Base-by-base conservation (phyloP, 805 yeast species). In the Hanseniaspora nectarophila region DNA sequence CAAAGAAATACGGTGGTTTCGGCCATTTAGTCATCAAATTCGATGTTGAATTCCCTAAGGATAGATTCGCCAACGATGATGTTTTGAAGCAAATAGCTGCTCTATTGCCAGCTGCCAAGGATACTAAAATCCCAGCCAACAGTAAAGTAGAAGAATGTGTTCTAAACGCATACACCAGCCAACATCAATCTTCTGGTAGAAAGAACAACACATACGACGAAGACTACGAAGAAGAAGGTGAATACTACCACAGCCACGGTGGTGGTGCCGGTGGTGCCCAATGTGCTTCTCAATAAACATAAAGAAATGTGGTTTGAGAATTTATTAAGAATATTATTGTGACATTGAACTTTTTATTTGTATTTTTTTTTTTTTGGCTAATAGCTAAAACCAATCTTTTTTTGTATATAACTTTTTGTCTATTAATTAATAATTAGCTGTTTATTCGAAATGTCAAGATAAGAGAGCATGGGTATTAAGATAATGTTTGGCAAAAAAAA, bases 271-370 rank as follows among this genome's bases (percentile, higher is more conserved):
- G 65, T 58, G 70, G 70, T 61, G 70, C 66, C 49, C 69, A 88
- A 77, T 88, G 97, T 78, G 95, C 95, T 58, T 83, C 90, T 65
- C 96, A 88, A 76, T 88, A 77, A 24, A n/a, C n/a, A n/a, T n/a
- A n/a, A n/a, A n/a, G n/a, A n/a, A n/a, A n/a, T n/a, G n/a, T n/a
- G n/a, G n/a, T n/a, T n/a, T n/a, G n/a, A 18, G n/a, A 13, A 15
- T 23, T 24, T 24, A 24, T n/a, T 39, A 16, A 23, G 38, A 7
- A 16, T 34, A 34, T 34, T 38, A 38, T 38, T 21, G 28, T 38
- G 28, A 38, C 40, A 10, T 20, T 13, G 26, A 12, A 6, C 10
- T 23, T 23, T 38, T 23, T 35, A n/a, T 16, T 18, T 35, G 23
- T 5, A 4, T 37, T 21, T 20, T 20, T 12, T 20, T 37, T 20